Base-by-base conservation (phyloP, 2,329 filamentous ascomycete genomes). In the Hypoxylon sp. region DNA sequence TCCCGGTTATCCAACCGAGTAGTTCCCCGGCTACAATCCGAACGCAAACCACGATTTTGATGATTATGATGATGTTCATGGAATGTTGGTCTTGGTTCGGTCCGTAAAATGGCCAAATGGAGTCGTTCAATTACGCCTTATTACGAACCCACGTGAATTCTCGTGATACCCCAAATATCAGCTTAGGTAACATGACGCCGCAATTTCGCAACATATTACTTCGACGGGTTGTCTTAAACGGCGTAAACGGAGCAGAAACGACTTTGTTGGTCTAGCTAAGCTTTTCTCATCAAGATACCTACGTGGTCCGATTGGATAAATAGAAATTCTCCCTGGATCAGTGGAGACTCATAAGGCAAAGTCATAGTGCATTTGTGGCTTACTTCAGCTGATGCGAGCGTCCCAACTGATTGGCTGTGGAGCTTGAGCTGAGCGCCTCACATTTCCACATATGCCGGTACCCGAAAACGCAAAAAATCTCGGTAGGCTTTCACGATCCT, bases 91-190 rank as follows among this genome's bases (percentile, higher is more conserved):
- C 22, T 24, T 51, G 17, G 35, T 14, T 19, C 52, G 26, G 8
- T 11, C 26, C 48, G 54, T 59, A 53, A 63, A 51, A 17, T 24
- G 44, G 19, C 35, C 59, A n/a, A 67, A 63, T 55, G 19, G 37
- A 53, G 47, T 37, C 37, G 24, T 59, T 24, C 17, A 54, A 52
- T 24, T 54, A 26, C 39, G 50, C 39, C 47, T 33, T 48, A 54
- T 48, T 51, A 52, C 26, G 19, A 59, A 35, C 31, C 24, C 59
- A 63, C 59, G 44, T 55, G 65, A 17, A 48, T n/a, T 44, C 33
- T 48, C 50, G 55, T 63, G 8, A 54, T 67, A 59, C 60, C 52
- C 50, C 47, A 63, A 17, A 51, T 39, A 60, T 67, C 59, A 67
- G 65, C 65, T 64, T 64, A 67, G 57, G 26, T 50, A 31, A 64